Percentiles rank a stretch among this genome's conserved stretches.
phyloP scores from a whole-genome alignment of 306 rosid genomes.

The Cicer chorassanicum region DNA sequence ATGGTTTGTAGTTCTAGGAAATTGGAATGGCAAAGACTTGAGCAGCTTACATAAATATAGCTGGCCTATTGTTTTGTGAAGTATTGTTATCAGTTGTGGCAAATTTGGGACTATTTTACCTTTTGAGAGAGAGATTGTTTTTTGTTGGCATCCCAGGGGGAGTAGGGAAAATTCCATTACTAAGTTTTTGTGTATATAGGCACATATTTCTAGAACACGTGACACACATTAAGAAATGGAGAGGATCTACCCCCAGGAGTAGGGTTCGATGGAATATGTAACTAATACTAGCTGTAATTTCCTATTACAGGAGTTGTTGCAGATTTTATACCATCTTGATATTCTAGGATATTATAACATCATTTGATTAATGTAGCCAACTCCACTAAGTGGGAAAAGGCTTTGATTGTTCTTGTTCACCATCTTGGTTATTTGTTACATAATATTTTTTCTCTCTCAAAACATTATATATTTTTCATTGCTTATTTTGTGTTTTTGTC shows the following conservation, averaged over 20 bases:
- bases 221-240: too few relatives aligned
- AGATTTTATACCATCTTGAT: slow-evolving; percentile 18
- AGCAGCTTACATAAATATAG: slow-evolving; percentile 17
- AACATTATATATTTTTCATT: not conserved
- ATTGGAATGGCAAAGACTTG: slow-evolving; percentile 1
- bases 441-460: not conserved
- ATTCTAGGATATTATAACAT: slow-evolving; percentile 5
- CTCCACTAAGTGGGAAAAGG: not conserved
- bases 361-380: not conserved
- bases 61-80: slow-evolving; percentile 5
- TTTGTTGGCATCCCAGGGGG: not conserved
- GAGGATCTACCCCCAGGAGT: not conserved
- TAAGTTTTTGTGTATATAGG: too few relatives aligned
- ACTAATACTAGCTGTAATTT: slow-evolving; percentile 17
- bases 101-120: not conserved
- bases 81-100: not conserved
- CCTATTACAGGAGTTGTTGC: not conserved
- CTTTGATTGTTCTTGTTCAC: slow-evolving; percentile 12
- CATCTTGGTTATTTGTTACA: slow-evolving; percentile 29
- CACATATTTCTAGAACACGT: too few relatives aligned
- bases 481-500: slow-evolving; percentile 18
- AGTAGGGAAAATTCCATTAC: too few relatives aligned
- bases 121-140: not conserved
- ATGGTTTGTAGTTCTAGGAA: not conserved
- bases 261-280: not conserved